Conservation (phyloP, 208 protist species). For the Leishmania gerbilli region DNA sequence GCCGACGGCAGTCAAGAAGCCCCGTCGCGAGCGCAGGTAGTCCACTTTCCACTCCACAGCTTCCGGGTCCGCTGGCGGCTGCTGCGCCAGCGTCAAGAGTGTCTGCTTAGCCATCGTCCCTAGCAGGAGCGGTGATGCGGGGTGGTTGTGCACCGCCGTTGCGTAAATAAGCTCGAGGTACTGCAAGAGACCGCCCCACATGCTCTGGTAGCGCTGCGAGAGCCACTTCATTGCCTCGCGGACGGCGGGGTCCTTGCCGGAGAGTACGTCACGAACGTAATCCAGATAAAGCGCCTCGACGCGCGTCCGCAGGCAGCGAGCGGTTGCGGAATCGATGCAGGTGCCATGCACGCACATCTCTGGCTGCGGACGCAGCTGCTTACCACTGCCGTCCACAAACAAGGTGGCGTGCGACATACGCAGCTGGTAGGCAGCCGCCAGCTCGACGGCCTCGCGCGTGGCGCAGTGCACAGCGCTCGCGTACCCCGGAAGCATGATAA, state of each 20-base stretch:
- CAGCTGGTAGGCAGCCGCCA: conserved; percentile 35
- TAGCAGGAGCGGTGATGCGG: not conserved
- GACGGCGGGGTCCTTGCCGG: conserved; percentile 39
- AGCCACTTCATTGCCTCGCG: conserved; percentile 40
- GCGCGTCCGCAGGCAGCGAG: conserved; percentile 30
- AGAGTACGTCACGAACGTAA: conserved; percentile 51
- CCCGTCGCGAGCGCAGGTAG: conserved; percentile 45
- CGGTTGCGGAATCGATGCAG: conserved; percentile 49
- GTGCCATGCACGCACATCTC: conserved; percentile 67
- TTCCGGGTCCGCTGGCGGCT: conserved; percentile 16
- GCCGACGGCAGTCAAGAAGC: conserved; percentile 49
- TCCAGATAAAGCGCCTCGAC: conserved; percentile 50
- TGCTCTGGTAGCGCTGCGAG: conserved; percentile 72
- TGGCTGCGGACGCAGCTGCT: conserved; percentile 12
- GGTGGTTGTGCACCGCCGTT: conserved; percentile 18
- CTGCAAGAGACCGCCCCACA: conserved; percentile 65
- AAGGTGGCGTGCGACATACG: conserved; percentile 30
- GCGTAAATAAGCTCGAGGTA: conserved; percentile 61
- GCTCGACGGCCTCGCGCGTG: conserved; percentile 54
- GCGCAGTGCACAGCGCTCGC: conserved; percentile 56
- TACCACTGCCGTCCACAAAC: conserved; percentile 23
- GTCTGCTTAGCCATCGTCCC: not conserved
- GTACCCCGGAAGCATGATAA: conserved; percentile 62
- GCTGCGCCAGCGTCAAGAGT: conserved; percentile 14
- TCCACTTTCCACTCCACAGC: conserved; percentile 61